Evolutionary conservation across 1,139 yeast species (phyloP), one percentile per base, ranked within the genome.

Genomic region (Sugiyamaella grinbergsii): DNA sequence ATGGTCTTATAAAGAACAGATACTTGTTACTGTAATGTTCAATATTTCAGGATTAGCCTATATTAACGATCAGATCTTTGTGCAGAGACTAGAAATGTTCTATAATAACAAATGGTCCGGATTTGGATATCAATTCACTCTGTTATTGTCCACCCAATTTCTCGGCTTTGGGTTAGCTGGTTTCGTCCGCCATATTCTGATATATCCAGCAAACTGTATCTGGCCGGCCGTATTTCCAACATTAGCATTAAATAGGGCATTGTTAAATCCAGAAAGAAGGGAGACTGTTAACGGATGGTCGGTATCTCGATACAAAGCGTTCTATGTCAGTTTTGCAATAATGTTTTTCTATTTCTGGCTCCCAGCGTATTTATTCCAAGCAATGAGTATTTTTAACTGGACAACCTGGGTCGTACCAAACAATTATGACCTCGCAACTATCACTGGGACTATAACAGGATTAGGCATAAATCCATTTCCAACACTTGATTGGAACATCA

Each of bases 1-100:
- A 5, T 85, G 88, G 86, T 71, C 76, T 26, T 74, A 71, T 58
- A 85, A 85, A 64, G 93, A 85, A 62, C 88, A 84, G 70, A 80
- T 81, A 81, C 70, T 81, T 54, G 72, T 80, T 2, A 78, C 85
- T 2, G 47, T 77, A 29, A 68, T 76, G 58, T 73, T 73, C 56
- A 69, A 75, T 36, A 72, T 73, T 45, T 56, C 50, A 41, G 73
- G 73, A 22, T 64, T 73, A 40, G 72, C 77, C 34, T 77, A 78
- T 51, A 78, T 74, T 11, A 70, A 69, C 54, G 78, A 77, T 56
- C 60, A 63, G 42, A 71, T 77, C 51, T 69, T 72, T 48, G 77
- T 73, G 19, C 81, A 78, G 60, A 71, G 74, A 51, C 41, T 44
- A 64, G 66, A 49, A 47, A 59, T 73, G 45, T 79, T 67, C 58